phyloP scores from a whole-genome alignment of 2,329 filamentous ascomycete genomes.

The Didymella pomorum region DNA sequence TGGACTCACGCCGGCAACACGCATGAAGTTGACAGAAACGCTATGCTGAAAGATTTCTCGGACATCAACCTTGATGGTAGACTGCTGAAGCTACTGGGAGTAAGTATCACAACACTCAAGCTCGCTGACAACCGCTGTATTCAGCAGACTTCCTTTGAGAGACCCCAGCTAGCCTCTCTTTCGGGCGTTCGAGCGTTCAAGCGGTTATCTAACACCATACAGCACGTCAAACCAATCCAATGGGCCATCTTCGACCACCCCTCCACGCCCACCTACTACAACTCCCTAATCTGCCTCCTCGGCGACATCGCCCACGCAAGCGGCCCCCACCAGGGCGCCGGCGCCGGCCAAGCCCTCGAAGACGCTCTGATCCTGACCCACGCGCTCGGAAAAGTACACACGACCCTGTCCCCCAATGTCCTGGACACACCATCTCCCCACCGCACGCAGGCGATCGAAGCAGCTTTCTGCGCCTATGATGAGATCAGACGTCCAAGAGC shows the following conservation, averaged over 20 bases:
- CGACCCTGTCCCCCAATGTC: not conserved
- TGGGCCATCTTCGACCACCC: conserved; percentile 36
- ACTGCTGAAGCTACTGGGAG: conserved; percentile 23
- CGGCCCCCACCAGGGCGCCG: conserved; percentile 34
- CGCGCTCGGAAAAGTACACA: conserved; percentile 20
- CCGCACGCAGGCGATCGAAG: conserved; percentile 13
- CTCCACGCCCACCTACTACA: conserved; percentile 29
- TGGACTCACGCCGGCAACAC: conserved; percentile 26
- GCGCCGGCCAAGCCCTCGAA: conserved; percentile 37
- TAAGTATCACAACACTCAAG: not conserved
- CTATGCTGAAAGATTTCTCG: conserved; percentile 34
- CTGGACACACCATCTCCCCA: not conserved
- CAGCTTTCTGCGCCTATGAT: conserved; percentile 31
- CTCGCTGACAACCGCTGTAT: not conserved
- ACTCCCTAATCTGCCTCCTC: conserved; percentile 28
- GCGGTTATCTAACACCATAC: not conserved
- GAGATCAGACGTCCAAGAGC: conserved; percentile 29
- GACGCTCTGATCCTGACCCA: conserved; percentile 36
- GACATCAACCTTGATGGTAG: conserved; percentile 17
- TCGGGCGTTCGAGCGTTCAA: not conserved
- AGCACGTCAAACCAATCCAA: conserved; percentile 24
- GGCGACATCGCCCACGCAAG: conserved; percentile 38
- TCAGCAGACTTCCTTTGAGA: not conserved
- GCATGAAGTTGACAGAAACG: conserved; percentile 21
- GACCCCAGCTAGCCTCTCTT: too few species aligned